Percentiles rank a stretch among this genome's conserved stretches.
phyloP scores from a whole-genome alignment of 208 protist genomes.

The Wallacemonas sp. region DNA sequence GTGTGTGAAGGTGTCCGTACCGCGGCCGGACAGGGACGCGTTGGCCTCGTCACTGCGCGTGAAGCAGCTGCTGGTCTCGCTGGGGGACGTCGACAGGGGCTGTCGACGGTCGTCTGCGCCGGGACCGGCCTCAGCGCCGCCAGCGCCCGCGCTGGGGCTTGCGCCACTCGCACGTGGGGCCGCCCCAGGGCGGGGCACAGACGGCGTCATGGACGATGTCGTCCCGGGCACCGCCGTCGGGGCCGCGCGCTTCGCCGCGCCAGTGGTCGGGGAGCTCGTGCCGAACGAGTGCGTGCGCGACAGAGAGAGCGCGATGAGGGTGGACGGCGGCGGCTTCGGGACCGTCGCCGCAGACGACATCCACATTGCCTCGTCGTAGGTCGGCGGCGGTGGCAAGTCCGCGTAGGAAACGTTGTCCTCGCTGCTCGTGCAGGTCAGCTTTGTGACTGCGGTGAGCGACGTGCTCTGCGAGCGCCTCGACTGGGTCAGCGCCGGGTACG shows the following conservation, averaged over 20 bases:
- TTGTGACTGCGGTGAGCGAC: not conserved
- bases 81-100: not conserved
- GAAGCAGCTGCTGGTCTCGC: not conserved
- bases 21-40: not conserved
- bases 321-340: slow-evolving; percentile 10
- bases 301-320: slow-evolving; percentile 5
- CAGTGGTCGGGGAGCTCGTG: not conserved
- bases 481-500: no score
- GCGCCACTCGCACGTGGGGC: no score
- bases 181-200: no score
- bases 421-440: slow-evolving; percentile 6
- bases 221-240: no score
- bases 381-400: slow-evolving; percentile 5
- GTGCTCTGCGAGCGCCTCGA: not conserved
- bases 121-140: no score
- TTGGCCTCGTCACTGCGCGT: not conserved
- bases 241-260: no score
- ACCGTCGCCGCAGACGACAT: not conserved
- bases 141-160: no score
- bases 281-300: slow-evolving; percentile 13
- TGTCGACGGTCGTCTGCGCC: not conserved
- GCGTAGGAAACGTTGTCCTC: not conserved
- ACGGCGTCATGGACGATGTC: no score
- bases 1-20: not conserved
- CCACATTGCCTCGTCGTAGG: slow-evolving; percentile 13